Conservation (phyloP, 2,329 filamentous ascomycete genomes). For the Neoarthrinium moseri region DNA sequence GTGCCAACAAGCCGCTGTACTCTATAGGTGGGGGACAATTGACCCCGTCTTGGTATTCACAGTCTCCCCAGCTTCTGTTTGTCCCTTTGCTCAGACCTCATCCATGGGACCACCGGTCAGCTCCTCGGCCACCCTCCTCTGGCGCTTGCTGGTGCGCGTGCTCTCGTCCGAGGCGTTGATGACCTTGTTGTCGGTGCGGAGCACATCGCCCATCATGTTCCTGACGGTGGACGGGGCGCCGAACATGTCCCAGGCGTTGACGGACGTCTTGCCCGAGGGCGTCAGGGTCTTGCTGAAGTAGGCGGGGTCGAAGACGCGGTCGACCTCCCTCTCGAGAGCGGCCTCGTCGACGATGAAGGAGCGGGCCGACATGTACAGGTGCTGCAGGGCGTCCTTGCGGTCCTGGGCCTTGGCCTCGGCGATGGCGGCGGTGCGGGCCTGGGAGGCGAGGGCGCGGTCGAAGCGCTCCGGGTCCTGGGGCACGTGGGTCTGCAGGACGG, state of each 20-base stretch:
- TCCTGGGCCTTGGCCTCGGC: conserved; percentile 53
- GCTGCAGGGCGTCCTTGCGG: conserved; percentile 72
- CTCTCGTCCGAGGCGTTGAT: conserved; percentile 32
- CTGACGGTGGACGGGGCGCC: conserved; percentile 44
- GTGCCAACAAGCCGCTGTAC: too few species aligned
- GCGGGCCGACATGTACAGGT: conserved; percentile 85
- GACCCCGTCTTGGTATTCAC: too few species aligned
- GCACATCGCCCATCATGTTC: conserved; percentile 40
- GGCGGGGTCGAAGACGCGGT: conserved; percentile 71
- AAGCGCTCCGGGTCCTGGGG: conserved; percentile 63
- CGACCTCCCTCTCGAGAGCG: conserved; percentile 72
- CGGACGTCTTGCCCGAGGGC: conserved; percentile 22
- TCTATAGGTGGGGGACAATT: too few species aligned
- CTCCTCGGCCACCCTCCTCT: conserved; percentile 57
- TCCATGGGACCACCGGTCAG: conserved; percentile 59
- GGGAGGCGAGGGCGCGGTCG: conserved; percentile 46
- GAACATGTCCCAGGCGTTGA: conserved; percentile 53
- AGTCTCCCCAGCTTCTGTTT: too few species aligned
- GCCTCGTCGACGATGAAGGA: conserved; percentile 82
- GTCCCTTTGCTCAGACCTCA: too few species aligned
- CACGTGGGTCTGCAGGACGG: conserved; percentile 49
- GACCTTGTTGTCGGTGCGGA: conserved; percentile 22
- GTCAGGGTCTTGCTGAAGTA: conserved; percentile 44
- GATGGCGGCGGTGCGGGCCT: conserved; percentile 38
- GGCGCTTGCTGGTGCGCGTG: conserved; percentile 47